Evolutionary conservation across 1,284 basidiomycete species (phyloP), one percentile per base, ranked within the genome.

Genomic region (Puccinia polysora): DNA sequence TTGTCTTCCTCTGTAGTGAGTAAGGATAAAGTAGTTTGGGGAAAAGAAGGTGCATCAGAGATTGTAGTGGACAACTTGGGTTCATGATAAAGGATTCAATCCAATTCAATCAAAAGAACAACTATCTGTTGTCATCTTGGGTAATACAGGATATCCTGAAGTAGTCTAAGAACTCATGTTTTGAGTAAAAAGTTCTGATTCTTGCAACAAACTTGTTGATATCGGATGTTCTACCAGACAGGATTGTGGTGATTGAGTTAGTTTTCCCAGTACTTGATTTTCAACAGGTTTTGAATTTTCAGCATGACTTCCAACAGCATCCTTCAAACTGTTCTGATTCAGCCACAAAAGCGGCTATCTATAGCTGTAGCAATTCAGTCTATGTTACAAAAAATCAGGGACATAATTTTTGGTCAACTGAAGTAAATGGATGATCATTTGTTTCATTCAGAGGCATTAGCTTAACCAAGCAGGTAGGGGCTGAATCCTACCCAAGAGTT

Each of bases 401-500:
- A 28, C 55, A 7, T 32, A 8, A 32, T 28, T 10, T 8, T 56
- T 20, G 12, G 15, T 10, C 25, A 36, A 49, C 34, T 14, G 52
- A 5, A n/a, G 30, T 3, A 40, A 47, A 10, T 56, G 47, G 4
- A 12, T 15, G 7, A 45, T 23, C 10, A 52, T 8, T n/a, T 32
- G 15, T 14, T 15, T 30, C 32, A 38, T 34, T 18, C 18, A 6
- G 10, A 28, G 52, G 10, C n/a, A 15, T 36, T 63, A n/a, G 55
- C 69, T 36, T 36, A 71, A 58, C 69, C 69, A 71, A 25, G 58
- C 69, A 43, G 69, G 69, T 28, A 71, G 40, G 28, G 58, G 59
- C 28, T 71, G 69, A 50, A 71, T 55, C 34, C 63, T 71, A 0
- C 69, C 69, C 14, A 71, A 12, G 15, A 71, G 49, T 36, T 62